Percentiles rank a stretch among this genome's conserved stretches.
Conservation (phyloP, 2,329 filamentous ascomycete genomes). For the Xenoacremonium recifei region DNA sequence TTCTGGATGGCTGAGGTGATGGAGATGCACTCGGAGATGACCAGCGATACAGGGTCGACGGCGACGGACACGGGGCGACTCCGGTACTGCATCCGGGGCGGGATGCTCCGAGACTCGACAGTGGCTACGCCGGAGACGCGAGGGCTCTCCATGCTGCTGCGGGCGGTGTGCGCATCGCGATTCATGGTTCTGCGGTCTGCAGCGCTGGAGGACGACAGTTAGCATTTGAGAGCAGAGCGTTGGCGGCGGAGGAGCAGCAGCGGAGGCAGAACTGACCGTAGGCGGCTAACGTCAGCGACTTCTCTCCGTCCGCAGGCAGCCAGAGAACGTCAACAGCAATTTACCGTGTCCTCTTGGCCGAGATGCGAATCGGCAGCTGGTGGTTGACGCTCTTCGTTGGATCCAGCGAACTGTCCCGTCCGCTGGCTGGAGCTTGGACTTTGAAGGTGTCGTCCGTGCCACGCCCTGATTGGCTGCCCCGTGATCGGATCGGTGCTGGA, state of each 20-base stretch:
- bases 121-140: slow-evolving; percentile 17
- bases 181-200: slow-evolving; percentile 34
- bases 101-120: slow-evolving; percentile 25
- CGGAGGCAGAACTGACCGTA: too few relatives aligned
- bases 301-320: too few relatives aligned
- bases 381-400: slow-evolving; percentile 11
- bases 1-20: slow-evolving; percentile 99
- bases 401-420: background rate
- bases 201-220: slow-evolving; percentile 13
- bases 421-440: slow-evolving; percentile 23
- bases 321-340: slow-evolving; percentile 5
- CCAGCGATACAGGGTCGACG: slow-evolving; percentile 85
- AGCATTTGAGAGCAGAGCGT: too few relatives aligned
- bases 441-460: slow-evolving; percentile 26
- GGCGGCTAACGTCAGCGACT: too few relatives aligned
- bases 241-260: too few relatives aligned
- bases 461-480: slow-evolving; percentile 24
- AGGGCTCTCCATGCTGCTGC: slow-evolving; percentile 26
- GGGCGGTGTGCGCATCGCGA: slow-evolving; percentile 27
- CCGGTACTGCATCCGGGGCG: slow-evolving; percentile 56
- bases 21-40: slow-evolving; percentile 98
- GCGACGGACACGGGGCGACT: slow-evolving; percentile 71
- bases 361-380: slow-evolving; percentile 8
- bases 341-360: slow-evolving; percentile 12
- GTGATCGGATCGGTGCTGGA: too few relatives aligned